Evolutionary conservation across 2,329 filamentous ascomycete genomes (phyloP).

Genomic region (Diaporthe amygdali): DNA sequence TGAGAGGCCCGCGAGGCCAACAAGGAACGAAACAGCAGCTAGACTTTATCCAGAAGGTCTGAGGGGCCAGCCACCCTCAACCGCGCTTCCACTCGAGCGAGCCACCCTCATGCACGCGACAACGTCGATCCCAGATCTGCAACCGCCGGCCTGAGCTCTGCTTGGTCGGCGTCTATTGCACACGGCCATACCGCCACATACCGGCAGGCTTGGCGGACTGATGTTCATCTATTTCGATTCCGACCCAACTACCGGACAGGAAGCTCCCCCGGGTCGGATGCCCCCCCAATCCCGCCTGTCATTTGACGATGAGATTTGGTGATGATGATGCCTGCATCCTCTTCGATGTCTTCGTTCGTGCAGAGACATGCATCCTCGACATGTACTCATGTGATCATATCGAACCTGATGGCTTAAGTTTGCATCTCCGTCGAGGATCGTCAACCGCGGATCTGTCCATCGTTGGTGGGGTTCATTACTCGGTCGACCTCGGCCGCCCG

Average conservation of each 20-base stretch:
- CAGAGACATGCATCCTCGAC: too few species aligned
- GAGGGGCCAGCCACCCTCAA: not conserved
- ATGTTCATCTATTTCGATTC: not conserved
- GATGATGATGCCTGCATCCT: not conserved
- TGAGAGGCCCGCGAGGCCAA: not conserved
- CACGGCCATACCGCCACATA: not conserved
- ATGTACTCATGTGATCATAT: not conserved
- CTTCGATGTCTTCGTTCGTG: not conserved
- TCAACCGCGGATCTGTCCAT: not conserved
- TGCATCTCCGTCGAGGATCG: not conserved
- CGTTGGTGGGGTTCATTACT: not conserved
- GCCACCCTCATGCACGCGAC: not conserved
- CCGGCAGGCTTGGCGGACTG: not conserved
- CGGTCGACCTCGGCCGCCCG: slow-evolving; percentile 3
- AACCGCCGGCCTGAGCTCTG: not conserved
- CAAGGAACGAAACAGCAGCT: not conserved
- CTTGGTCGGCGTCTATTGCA: not conserved
- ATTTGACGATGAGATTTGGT: not conserved
- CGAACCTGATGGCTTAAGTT: not conserved
- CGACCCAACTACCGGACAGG: not conserved
- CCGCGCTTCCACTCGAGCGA: not conserved
- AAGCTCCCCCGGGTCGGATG: not conserved
- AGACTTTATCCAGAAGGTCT: not conserved
- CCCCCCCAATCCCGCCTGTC: not conserved
- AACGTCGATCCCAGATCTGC: slow-evolving; percentile 14